Conservation (phyloP, 2,329 filamentous ascomycete genomes). For the Aspergillus sp. region DNA sequence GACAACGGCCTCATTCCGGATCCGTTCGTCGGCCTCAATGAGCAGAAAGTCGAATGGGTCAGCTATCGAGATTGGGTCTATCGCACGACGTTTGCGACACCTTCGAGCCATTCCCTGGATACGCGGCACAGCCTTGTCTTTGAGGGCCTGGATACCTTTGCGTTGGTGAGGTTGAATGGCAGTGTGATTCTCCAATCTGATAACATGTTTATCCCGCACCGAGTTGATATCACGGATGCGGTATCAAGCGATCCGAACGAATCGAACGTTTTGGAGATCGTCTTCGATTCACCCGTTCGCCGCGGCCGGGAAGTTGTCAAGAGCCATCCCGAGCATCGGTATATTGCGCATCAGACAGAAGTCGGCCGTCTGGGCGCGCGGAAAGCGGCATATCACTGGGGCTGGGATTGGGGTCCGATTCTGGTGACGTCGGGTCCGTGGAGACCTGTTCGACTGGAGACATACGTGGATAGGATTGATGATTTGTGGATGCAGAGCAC, state of each 20-base stretch:
- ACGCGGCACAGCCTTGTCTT: constrained; percentile 67
- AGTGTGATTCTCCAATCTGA: constrained; percentile 68
- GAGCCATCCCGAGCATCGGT: constrained; percentile 51
- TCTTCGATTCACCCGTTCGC: constrained; percentile 53
- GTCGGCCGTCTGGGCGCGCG: constrained; percentile 54
- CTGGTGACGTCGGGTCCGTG: constrained; percentile 67
- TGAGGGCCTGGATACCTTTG: constrained; percentile 80
- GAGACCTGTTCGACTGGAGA: constrained; percentile 68
- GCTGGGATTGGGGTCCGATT: constrained; percentile 73
- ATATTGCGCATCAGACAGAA: constrained; percentile 53
- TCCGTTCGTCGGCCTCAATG: constrained; percentile 76
- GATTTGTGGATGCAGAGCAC: constrained; percentile 57
- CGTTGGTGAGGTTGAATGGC: constrained; percentile 72
- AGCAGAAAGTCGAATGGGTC: constrained; percentile 74
- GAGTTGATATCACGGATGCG: constrained; percentile 66
- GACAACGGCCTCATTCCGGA: constrained; percentile 50
- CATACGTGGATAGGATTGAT: constrained; percentile 61
- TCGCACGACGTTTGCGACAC: constrained; percentile 60
- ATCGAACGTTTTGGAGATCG: constrained; percentile 51
- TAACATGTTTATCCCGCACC: constrained; percentile 78
- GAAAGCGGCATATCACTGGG: constrained; percentile 73
- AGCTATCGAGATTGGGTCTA: constrained; percentile 74
- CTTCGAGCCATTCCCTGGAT: constrained; percentile 45
- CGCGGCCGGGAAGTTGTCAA: constrained; percentile 49
- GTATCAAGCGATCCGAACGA: constrained; percentile 42